phyloP scores from a whole-genome alignment of 2,329 filamentous ascomycete species.

The Aspergillus cejpii region DNA sequence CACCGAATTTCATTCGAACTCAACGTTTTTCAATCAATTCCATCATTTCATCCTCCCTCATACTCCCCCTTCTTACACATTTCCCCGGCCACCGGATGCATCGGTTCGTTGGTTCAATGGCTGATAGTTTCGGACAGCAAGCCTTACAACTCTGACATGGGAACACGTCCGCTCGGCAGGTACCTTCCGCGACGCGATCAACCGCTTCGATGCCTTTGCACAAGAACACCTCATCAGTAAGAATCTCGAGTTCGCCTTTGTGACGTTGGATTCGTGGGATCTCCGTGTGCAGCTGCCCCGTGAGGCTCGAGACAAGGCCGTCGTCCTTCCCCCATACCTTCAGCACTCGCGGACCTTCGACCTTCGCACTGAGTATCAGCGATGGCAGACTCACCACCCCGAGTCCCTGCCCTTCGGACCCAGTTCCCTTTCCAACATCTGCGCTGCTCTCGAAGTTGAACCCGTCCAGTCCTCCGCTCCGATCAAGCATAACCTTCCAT shows the following conservation, averaged over 20 bases:
- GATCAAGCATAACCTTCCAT: conserved; percentile 97
- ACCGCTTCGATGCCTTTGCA: conserved; percentile 88
- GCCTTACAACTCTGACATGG: conserved; percentile 95
- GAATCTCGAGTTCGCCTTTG: conserved; percentile 95
- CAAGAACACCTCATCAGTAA: conserved; percentile 84
- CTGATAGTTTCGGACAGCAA: conserved; percentile 55
- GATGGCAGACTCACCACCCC: conserved; percentile 97
- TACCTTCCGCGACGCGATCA: conserved; percentile 93
- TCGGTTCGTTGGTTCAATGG: conserved; percentile 22
- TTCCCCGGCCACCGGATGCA: conserved; percentile 8
- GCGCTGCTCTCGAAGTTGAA: conserved; percentile 94
- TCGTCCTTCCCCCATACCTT: conserved; percentile 90
- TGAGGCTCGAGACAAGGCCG: conserved; percentile 95
- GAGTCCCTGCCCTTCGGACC: conserved; percentile 95
- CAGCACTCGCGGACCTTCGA: conserved; percentile 98
- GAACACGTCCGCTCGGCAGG: conserved; percentile 97
- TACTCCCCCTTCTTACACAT: conserved; percentile 1
- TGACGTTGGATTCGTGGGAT: conserved; percentile 97
- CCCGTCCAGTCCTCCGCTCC: conserved; percentile 94
- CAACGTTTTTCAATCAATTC: no score
- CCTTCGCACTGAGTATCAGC: conserved; percentile 91
- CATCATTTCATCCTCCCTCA: conserved; percentile 1
- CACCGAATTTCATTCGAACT: no score
- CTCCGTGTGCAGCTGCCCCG: conserved; percentile 94
- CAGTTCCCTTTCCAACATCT: conserved; percentile 93